A percentile compares a stretch with the other conserved stretches of the same genome.
phyloP scores from a whole-genome alignment of 2,329 filamentous ascomycete species.

The Pseudogymnoascus sp. region DNA sequence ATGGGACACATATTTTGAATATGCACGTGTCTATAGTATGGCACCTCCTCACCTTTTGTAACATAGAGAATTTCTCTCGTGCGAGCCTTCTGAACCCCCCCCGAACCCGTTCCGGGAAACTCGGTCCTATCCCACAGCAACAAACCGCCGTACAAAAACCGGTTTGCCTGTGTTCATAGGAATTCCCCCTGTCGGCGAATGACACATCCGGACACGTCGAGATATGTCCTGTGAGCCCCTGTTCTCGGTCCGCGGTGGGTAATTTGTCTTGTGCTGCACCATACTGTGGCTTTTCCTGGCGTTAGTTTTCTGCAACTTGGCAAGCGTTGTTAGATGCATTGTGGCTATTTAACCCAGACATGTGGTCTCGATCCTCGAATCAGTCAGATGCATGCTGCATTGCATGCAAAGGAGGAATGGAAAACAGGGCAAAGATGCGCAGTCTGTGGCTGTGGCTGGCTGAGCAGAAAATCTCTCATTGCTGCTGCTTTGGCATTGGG shows the following conservation, averaged over 20 bases:
- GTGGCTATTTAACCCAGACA: neutral
- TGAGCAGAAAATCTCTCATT: neutral
- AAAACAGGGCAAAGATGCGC: neutral
- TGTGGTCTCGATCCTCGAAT: neutral
- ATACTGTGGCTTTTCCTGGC: neutral
- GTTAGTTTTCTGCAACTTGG: neutral
- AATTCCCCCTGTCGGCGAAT: neutral
- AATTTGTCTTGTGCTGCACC: conserved; percentile 4
- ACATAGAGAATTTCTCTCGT: neutral
- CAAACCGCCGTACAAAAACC: neutral
- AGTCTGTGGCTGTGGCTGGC: neutral
- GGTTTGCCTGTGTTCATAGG: neutral
- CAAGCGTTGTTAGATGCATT: neutral
- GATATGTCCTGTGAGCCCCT: neutral
- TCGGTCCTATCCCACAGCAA: conserved; percentile 6
- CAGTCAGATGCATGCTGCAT: neutral
- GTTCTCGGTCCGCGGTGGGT: neutral
- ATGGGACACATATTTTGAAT: neutral
- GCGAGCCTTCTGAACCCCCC: neutral
- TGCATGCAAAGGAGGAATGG: neutral
- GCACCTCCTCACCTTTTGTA: neutral
- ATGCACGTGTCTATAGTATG: neutral
- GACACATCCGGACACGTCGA: neutral
- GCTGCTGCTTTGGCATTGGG: neutral
- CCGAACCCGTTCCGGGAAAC: neutral